phyloP scores from a whole-genome alignment of 306 rosid species.

The Castanospermum australe region DNA sequence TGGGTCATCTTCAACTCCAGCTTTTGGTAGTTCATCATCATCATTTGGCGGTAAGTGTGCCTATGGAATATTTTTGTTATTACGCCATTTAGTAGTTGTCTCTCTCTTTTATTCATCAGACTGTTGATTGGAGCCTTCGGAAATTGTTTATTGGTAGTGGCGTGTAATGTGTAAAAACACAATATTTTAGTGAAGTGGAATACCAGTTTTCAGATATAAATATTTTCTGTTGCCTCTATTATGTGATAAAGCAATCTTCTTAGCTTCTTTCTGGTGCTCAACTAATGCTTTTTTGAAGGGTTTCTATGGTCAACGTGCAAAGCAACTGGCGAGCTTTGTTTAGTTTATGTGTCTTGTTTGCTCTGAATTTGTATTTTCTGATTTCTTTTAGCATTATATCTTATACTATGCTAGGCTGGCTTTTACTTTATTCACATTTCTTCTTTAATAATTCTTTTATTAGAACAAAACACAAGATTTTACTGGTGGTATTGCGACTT shows the following conservation, averaged over 20 bases:
- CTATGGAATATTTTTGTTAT: not conserved
- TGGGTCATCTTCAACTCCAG: slow-evolving; percentile 73
- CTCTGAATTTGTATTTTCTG: not conserved
- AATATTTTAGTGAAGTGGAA: not conserved
- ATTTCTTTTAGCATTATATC: not conserved
- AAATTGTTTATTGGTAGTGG: not conserved
- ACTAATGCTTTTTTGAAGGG: not conserved
- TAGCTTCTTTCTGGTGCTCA: not conserved
- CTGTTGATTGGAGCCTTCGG: slow-evolving; percentile 9
- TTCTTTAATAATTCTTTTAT: not conserved
- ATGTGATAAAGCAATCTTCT: not conserved
- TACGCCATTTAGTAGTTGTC: not conserved
- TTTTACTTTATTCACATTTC: not conserved
- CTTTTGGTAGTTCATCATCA: slow-evolving; percentile 63
- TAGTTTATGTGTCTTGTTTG: not conserved
- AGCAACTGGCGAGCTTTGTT: not conserved
- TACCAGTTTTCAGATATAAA: not conserved
- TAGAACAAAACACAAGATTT: not conserved
- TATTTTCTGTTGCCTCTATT: not conserved
- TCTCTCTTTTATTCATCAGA: not conserved
- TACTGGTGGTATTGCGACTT: not conserved
- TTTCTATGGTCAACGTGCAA: not conserved
- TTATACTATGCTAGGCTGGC: not conserved
- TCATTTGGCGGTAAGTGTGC: slow-evolving; percentile 60
- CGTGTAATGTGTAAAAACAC: not conserved